Conservation (phyloP, 2,329 filamentous ascomycete species). For the Diaporthe batatas region DNA sequence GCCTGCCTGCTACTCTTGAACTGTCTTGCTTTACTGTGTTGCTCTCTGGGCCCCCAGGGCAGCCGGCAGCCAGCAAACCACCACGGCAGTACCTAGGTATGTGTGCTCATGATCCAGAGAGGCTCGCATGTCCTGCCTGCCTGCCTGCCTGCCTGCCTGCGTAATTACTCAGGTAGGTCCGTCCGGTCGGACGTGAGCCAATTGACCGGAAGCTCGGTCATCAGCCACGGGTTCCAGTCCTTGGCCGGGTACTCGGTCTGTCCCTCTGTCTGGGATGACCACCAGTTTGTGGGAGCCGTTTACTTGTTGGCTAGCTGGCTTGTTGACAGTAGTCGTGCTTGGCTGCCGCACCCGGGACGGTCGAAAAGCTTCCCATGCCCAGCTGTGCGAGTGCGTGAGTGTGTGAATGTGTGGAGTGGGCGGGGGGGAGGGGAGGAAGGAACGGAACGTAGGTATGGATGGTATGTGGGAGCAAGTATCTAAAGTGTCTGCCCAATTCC, state of each 20-base stretch:
- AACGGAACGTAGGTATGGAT: neutral
- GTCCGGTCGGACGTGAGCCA: neutral
- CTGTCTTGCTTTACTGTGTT: neutral
- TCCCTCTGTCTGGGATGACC: neutral
- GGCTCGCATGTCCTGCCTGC: neutral
- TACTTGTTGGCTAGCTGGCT: neutral
- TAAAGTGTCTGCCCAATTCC: conserved; percentile 18
- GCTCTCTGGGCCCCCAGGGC: neutral
- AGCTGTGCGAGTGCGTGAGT: neutral
- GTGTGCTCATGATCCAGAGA: conserved; percentile 6
- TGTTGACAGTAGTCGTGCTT: conserved; percentile 28
- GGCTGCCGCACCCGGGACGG: conserved; percentile 29
- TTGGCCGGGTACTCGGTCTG: neutral
- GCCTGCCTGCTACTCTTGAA: neutral
- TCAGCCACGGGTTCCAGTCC: neutral
- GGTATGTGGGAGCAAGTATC: too few species aligned
- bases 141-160: conserved; percentile 5
- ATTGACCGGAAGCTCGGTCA: conserved; percentile 10
- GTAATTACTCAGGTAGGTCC: neutral
- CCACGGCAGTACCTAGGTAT: neutral
- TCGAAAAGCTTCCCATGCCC: conserved; percentile 29
- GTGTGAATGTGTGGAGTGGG: neutral
- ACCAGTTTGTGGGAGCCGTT: neutral
- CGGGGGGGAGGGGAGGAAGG: neutral
- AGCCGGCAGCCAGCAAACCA: neutral